Evolutionary conservation across 331 rosid species (phyloP).

Genomic region (Pyracantha coccinea): DNA sequence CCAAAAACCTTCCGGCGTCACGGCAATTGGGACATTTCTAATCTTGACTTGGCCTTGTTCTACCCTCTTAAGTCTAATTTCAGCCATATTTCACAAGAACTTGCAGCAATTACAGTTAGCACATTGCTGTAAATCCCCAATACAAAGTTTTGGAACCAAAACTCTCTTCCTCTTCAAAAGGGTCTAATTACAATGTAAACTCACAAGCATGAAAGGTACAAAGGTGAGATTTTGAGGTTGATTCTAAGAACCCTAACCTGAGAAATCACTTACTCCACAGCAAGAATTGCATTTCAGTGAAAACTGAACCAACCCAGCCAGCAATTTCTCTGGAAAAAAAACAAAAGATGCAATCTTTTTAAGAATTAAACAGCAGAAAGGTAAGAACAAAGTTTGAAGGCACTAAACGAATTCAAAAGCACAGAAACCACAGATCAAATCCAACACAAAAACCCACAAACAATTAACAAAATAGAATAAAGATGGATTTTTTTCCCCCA

Average conservation of each 20-base stretch:
- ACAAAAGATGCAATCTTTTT: slow-evolving; percentile 5
- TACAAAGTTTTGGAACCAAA: slow-evolving; percentile 19
- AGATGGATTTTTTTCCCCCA: slow-evolving; percentile 9
- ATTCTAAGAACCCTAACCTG: too few species aligned
- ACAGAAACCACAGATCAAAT: slow-evolving; percentile 21
- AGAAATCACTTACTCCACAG: slow-evolving; percentile 16
- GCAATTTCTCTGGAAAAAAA: neutral
- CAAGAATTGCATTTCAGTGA: slow-evolving; percentile 2
- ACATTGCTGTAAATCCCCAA: slow-evolving; percentile 12
- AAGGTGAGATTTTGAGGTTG: too few species aligned
- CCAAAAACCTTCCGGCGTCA: slow-evolving; percentile 94
- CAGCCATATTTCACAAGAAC: slow-evolving; percentile 52
- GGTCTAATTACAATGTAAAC: slow-evolving; percentile 4
- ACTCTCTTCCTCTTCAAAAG: slow-evolving; percentile 10
- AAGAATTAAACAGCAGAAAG: slow-evolving; percentile 7
- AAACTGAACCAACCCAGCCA: neutral
- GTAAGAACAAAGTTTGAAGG: slow-evolving; percentile 1
- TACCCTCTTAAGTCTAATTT: slow-evolving; percentile 49
- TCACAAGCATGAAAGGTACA: slow-evolving; percentile 14
- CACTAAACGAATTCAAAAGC: neutral
- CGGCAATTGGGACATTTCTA: slow-evolving; percentile 83
- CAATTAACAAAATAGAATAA: neutral
- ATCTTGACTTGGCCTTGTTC: slow-evolving; percentile 77
- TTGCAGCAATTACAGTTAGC: slow-evolving; percentile 21
- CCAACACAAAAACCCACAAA: slow-evolving; percentile 10